Base-by-base conservation (phyloP, 305 asterid species). In the Fraxinus sp. region DNA sequence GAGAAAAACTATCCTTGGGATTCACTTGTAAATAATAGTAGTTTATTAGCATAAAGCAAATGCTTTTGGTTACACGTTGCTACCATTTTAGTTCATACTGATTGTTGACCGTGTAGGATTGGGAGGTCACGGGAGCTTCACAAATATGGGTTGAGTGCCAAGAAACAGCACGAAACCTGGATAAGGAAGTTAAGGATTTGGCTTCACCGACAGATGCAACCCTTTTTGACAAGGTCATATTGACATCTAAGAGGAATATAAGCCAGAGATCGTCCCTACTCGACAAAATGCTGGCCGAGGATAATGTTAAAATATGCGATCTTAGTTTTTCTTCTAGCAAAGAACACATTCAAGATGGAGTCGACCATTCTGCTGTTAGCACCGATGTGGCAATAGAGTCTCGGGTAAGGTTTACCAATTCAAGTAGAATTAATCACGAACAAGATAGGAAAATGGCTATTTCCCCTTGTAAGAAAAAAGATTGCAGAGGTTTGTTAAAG, bases 91-190 rank as follows among this genome's bases (percentile, higher is more conserved):
- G n/a, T 71, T 71, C 76, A 71, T 32, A 14, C 41, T 71, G 76
- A 2, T 71, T 85, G 62, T 78, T 66, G 28, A 82, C 83, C 80
- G 76, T 84, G 84, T 79, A 95, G 97, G 98, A 92, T 83, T 76
- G 84, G 89, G 97, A 95, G 87, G 91, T 93, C n/a, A 88, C 87
- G 76, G 89, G 91, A 85, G 97, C 97, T 90, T 95, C 97, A 3
- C 94, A 87, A 86, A 95, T 90, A 86, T 55, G 91, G 86, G 97
- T 93, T 0, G 93, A 92, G 86, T 95, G 98, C 90, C 98, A 95
- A 86, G 95, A 92, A 90, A 92, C 98, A 59, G 89, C 92, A 82
- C 84, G 88, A 68, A 92, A 91, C 88, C 91, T 91, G 36, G 97
- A 93, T 83, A 93, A 89, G 90, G 96, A 93, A 81, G 87, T 92